Evolutionary conservation across 306 rosid species (phyloP), one percentile per base, ranked within the genome.

Genomic region (Rosa persica): DNA sequence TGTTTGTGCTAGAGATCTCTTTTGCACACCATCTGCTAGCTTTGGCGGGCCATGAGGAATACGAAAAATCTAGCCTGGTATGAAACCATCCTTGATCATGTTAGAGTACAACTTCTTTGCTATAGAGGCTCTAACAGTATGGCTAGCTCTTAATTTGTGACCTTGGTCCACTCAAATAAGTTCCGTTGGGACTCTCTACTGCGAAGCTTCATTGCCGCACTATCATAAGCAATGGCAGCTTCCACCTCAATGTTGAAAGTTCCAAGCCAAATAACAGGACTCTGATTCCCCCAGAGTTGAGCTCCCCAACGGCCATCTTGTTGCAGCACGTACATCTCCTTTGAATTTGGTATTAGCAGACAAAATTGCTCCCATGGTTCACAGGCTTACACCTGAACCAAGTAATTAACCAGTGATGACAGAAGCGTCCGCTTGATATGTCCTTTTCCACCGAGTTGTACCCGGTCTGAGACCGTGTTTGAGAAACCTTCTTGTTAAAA

Each of bases 211-310:
- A 83, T 70, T 17, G 83, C 80, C 0, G 86, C 86, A 0, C 83
- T 79, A 22, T 83, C 86, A 55, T 83, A 83, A 40, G 81, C 83
- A 81, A 75, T 79, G 43, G 83, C 86, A 27, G 87, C 88, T 47
- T 81, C 78, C 52, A 62, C 66, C 48, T 78, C 80, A 0, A 82
- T 68, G 55, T 70, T 76, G 81, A 82, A 81, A n/a, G 76, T 84
- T 66, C 86, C 85, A 0, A 78, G 78, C 87, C 82, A 82, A 44
- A 30, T 30, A 30, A 30, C 2, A 30, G 36, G 36, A 30, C 36
- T 30, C 36, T 30, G 36, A 30, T 30, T 30, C 36, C 36, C 36
- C 2, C 36, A 30, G 3, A 30, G 36, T 3, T 30, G 36, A 30
- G 36, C 36, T 30, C 36, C 36, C 81, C 88, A 79, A 38, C 71